Evolutionary conservation across 2,329 filamentous ascomycete genomes (phyloP), one percentile per base, ranked within the genome.

Genomic region (Chaetomium sp.): DNA sequence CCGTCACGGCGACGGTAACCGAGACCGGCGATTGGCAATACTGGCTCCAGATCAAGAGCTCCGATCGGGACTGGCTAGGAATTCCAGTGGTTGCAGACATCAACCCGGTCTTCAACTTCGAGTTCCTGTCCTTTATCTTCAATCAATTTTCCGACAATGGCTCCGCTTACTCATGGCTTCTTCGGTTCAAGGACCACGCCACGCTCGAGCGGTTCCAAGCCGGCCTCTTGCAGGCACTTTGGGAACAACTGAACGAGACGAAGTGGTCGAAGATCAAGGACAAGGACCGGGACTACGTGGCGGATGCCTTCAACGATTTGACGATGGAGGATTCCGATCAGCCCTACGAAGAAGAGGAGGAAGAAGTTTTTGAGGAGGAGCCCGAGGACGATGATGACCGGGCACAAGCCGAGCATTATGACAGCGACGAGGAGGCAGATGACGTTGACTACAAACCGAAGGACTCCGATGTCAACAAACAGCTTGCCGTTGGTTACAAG

Each of bases 101-200:
- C 71, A 97, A 97, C 65, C 94, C 94, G 0, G 91, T 99, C 19
- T 99, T 97, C 77, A 97, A 97, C 73, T 97, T 96, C 63, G 94
- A 99, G 70, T 97, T 92, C 66, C 79, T 96, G n/a, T 97, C 92
- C 0, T 97, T 97, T 70, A 96, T 99, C 67, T 99, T 99, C 80
- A 99, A 99, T 67, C 91, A 96, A 69, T 97, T 96, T 69, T 82
- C 87, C 11, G 80, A 86, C 38, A 89, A 96, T 70, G 90, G 91
- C 1, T 88, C 88, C 1, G 92, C 94, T 4, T 95, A 91, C 70
- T 99, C 94, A 1, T 99, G 94, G 92, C 80, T 99, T 11, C 76
- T 99, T 38, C 86, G 91, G 11, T 99, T 99, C 76, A 89, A 87
- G 65, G 88, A 96, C 62, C 87, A 91, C 64, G 76, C 83, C 19